phyloP scores from a whole-genome alignment of 1,284 basidiomycete genomes.

The Malassezia japonica region DNA sequence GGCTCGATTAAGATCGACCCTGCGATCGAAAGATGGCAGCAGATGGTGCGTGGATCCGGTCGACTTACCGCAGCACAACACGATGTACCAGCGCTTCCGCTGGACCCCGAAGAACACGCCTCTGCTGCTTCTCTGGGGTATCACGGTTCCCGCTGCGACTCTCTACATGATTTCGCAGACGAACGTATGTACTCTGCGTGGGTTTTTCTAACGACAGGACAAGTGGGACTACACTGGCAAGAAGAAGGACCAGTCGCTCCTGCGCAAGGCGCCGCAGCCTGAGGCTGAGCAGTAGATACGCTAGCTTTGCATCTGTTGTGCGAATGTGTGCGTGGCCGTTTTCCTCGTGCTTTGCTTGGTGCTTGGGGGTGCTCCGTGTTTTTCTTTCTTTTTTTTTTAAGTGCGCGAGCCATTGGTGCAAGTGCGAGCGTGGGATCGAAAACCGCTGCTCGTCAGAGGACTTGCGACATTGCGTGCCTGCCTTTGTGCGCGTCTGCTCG shows the following conservation, averaged over 20 bases:
- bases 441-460: too few species aligned
- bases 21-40: slow-evolving; percentile 41
- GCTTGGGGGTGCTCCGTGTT: too few species aligned
- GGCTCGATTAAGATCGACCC: slow-evolving; percentile 43
- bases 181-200: slow-evolving; percentile 22
- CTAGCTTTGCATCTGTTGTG: background rate
- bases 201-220: slow-evolving; percentile 20
- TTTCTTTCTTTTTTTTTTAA: too few species aligned
- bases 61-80: slow-evolving; percentile 27
- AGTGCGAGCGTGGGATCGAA: too few species aligned
- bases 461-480: too few species aligned
- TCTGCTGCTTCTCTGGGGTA: slow-evolving; percentile 26
- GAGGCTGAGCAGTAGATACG: background rate
- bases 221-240: slow-evolving; percentile 37
- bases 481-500: too few species aligned
- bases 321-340: too few species aligned
- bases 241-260: slow-evolving; percentile 27
- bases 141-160: slow-evolving; percentile 27
- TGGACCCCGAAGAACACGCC: slow-evolving; percentile 30
- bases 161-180: slow-evolving; percentile 27
- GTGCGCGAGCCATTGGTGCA: too few species aligned
- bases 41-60: slow-evolving; percentile 21
- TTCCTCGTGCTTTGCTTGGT: too few species aligned
- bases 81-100: slow-evolving; percentile 44
- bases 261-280: slow-evolving; percentile 4